These are phyloP conservation scores for Rhodotorula babjevae DNA, from an alignment of 768 basidiomycete species.

Conservation along the genomic window DNA sequence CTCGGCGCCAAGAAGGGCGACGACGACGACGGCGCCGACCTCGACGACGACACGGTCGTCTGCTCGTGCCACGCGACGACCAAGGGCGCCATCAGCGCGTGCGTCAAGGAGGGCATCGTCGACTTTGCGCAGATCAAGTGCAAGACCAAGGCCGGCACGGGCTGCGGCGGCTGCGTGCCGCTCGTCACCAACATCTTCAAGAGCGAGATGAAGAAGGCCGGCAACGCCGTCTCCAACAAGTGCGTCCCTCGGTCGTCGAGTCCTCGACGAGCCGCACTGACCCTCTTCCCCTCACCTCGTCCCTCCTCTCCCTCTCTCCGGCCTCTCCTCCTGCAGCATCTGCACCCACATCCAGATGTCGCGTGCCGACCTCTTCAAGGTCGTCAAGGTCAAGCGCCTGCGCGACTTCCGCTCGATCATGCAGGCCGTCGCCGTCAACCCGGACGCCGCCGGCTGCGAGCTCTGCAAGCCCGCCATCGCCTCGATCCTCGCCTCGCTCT, in stretches of 20 bases:
- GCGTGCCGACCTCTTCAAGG: conserved; percentile 63
- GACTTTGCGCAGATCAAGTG: conserved; percentile 57
- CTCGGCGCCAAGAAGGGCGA: conserved; percentile 55
- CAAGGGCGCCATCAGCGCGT: conserved; percentile 57
- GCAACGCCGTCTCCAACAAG: conserved; percentile 57
- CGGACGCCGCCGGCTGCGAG: conserved; percentile 62
- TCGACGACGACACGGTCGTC: conserved; percentile 67
- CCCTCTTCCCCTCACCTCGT: neutral
- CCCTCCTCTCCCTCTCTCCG: too few species aligned
- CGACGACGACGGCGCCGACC: conserved; percentile 60
- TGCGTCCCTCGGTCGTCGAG: neutral
- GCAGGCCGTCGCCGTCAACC: conserved; percentile 52
- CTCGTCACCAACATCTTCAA: conserved; percentile 55
- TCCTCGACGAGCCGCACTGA: conserved; percentile 6
- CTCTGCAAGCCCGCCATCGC: conserved; percentile 65
- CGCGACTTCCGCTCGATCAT: conserved; percentile 58
- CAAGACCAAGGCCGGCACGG: conserved; percentile 66
- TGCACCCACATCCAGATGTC: conserved; percentile 64
- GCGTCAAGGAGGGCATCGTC: conserved; percentile 55
- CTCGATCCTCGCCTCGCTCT: conserved; percentile 54
- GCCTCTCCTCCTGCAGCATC: conserved; percentile 43
- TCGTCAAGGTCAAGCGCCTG: conserved; percentile 62
- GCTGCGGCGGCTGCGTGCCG: conserved; percentile 60
- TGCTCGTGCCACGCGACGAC: conserved; percentile 62
- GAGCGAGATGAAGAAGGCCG: conserved; percentile 65